Evolutionary conservation across 768 basidiomycete genomes (phyloP), one percentile per base, ranked within the genome.

Genomic region (Boletus edulis): DNA sequence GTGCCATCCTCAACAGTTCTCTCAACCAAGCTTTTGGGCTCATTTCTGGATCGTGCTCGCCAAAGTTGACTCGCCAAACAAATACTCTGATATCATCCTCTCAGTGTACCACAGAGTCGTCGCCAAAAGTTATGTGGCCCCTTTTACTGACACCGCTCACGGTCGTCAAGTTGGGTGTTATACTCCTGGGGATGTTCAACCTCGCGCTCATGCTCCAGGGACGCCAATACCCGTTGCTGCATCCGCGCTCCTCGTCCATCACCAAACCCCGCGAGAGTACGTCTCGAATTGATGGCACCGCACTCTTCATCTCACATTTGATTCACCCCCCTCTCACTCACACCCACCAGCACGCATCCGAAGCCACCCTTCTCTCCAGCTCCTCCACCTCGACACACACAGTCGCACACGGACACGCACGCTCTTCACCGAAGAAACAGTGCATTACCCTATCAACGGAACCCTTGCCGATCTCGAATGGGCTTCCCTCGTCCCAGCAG

Each of bases 391-490:
- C 46, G 55, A 61, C 56, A 18, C 48, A 10, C 48, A 5, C 40
- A 13, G 5, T 12, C 51, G 47, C 46, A 35, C 22, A 20, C 20
- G 35, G 24, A 35, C 22, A 20, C 20, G 35, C 37, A 45, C 32
- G 5, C 58, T 68, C 56, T 7, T 68, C 54, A 59, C 58, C 8
- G 67, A 67, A 34, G 67, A 68, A 35, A 61, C 64, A 10, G 54
- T 35, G 12, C 66, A 68, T 45, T 66, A 68, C 51, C 55, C 67
- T 5, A 7, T 57, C 42, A 39, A 63, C 41, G 66, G 66, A 9
- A 51, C 62, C 11, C 66, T 53, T 22, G 66, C 66, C 3, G 67
- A 66, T 17, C 46, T 35, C 35, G 66, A 68, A 24, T 67, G 67
- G 67, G 61, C 57, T 6, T 49, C 64, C 41, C 64, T 67, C 44